Evolutionary conservation across 148 eudicot species (phyloP).

Genomic region (Pharnaceum exiguum): DNA sequence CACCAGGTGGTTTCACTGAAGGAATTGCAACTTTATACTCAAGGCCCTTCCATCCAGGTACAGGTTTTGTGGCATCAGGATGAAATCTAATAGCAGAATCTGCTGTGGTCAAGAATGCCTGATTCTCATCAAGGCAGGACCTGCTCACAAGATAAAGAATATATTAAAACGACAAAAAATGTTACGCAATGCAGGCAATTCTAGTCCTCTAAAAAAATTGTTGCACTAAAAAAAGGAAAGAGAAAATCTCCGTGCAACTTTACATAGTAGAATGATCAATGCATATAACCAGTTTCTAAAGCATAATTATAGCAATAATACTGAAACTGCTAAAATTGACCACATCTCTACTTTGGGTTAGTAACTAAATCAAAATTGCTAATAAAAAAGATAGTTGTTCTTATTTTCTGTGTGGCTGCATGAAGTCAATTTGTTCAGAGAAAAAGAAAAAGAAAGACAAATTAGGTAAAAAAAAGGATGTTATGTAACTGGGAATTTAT

Average conservation of each 20-base stretch:
- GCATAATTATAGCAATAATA: too few species aligned
- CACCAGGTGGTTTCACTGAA: conserved; percentile 63
- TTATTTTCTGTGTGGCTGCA: too few species aligned
- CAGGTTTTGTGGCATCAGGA: conserved; percentile 57
- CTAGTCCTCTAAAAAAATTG: neutral
- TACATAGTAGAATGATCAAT: neutral
- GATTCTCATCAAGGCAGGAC: conserved; percentile 82
- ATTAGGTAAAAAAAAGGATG: too few species aligned
- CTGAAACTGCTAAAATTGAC: too few species aligned
- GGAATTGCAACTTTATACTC: conserved; percentile 86
- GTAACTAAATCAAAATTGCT: too few species aligned
- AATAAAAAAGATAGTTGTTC: too few species aligned
- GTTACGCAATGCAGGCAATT: neutral
- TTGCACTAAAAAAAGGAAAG: neutral
- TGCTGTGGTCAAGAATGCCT: conserved; percentile 78
- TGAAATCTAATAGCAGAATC: conserved; percentile 74
- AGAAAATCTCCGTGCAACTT: neutral
- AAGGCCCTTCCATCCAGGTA: conserved; percentile 83
- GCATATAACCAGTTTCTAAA: too few species aligned
- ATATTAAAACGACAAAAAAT: too few species aligned
- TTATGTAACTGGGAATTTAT: too few species aligned
- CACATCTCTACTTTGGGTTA: too few species aligned
- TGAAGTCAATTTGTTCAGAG: too few species aligned
- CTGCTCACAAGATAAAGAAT: conserved; percentile 43
- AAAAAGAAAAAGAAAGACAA: too few species aligned